phyloP scores from a whole-genome alignment of 306 rosid species.

The Clitoria ternatea region DNA sequence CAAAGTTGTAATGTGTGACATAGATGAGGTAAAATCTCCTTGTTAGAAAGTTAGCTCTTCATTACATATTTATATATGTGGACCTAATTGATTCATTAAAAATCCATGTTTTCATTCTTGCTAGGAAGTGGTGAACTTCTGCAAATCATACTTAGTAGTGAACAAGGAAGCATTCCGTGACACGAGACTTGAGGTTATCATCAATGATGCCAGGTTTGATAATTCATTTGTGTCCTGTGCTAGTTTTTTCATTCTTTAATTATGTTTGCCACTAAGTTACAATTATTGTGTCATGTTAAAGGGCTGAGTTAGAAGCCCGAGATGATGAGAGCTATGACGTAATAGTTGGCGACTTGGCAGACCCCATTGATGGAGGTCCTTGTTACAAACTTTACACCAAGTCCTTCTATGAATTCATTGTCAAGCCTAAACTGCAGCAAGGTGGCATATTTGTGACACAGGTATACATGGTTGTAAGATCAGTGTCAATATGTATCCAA shows the following conservation, averaged over 20 bases:
- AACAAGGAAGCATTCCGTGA: slow-evolving; percentile 89
- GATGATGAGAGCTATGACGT: slow-evolving; percentile 69
- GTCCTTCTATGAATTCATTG: slow-evolving; percentile 79
- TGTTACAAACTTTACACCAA: slow-evolving; percentile 94
- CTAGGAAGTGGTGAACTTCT: slow-evolving; percentile 90
- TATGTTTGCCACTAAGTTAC: neutral
- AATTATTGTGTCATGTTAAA: slow-evolving; percentile 27
- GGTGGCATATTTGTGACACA: slow-evolving; percentile 95
- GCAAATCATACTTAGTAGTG: slow-evolving; percentile 77
- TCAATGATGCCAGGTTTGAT: slow-evolving; percentile 81
- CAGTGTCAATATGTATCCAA: neutral
- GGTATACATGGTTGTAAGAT: slow-evolving; percentile 28
- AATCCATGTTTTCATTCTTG: neutral
- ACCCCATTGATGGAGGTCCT: slow-evolving; percentile 96
- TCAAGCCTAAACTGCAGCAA: slow-evolving; percentile 71
- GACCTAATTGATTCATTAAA: neutral
- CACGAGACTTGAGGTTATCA: slow-evolving; percentile 70
- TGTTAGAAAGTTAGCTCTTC: neutral
- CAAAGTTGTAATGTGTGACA: slow-evolving; percentile 94
- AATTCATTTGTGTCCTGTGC: neutral
- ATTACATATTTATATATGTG: neutral
- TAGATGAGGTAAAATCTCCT: slow-evolving; percentile 62
- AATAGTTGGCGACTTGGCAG: slow-evolving; percentile 90
- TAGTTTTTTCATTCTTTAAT: neutral
- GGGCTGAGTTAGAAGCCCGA: slow-evolving; percentile 73